A percentile compares a stretch with the other conserved stretches of the same genome.
Conservation (phyloP, 495 filamentous ascomycete genomes). For the Filosporella fistucella region DNA sequence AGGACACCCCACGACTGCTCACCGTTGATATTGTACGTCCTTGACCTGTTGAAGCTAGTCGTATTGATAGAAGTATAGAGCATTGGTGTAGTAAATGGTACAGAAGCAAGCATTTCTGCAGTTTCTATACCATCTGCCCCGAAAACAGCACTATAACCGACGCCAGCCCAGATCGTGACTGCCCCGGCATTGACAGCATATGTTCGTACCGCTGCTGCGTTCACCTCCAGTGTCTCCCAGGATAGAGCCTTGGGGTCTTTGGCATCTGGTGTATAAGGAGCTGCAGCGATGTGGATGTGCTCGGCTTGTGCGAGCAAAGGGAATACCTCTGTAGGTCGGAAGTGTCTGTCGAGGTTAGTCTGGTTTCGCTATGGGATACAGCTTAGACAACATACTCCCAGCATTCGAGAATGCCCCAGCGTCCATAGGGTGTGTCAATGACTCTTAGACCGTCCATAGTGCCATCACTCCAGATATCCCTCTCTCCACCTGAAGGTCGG, state of each 20-base stretch:
- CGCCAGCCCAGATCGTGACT: not conserved
- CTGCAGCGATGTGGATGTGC: not conserved
- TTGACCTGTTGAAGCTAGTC: not conserved
- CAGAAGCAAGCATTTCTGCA: not conserved
- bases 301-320: not conserved
- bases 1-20: slow-evolving; percentile 2
- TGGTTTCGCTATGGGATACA: not conserved
- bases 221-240: not conserved
- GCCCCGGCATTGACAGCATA: not conserved
- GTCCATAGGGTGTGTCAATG: slow-evolving; percentile 1
- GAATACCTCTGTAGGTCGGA: not conserved
- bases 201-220: not conserved
- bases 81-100: not conserved
- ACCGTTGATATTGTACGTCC: not conserved
- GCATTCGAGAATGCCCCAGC: slow-evolving; percentile 1
- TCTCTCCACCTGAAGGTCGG: not conserved
- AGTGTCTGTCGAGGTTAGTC: too few relatives aligned
- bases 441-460: not conserved
- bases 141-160: not conserved
- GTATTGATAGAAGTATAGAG: not conserved
- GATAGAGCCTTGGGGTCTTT: not conserved
- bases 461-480: not conserved
- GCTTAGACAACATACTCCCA: not conserved
- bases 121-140: not conserved
- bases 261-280: not conserved